Conservation (phyloP, 208 protist genomes). For the Leishmania lainsoni region DNA sequence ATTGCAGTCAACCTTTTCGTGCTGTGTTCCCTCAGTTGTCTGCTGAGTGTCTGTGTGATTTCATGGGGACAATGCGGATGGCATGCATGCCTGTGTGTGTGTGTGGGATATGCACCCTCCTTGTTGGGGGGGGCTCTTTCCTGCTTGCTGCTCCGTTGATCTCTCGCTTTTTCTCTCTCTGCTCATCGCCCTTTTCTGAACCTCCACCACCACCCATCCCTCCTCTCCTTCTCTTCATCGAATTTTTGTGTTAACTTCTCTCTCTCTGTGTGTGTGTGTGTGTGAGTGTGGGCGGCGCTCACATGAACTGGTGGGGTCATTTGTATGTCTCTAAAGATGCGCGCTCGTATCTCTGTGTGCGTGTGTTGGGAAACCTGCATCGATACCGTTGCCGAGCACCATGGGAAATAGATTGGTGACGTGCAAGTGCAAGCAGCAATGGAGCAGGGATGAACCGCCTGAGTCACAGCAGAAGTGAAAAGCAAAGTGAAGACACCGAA, state of each 20-base stretch:
- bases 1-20: not conserved
- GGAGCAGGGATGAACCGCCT: not conserved
- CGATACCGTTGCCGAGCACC: not conserved
- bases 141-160: not conserved
- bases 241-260: not conserved
- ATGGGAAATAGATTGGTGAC: conserved; percentile 2
- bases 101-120: not conserved
- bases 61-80: not conserved
- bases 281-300: not conserved
- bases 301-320: not conserved
- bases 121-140: not conserved
- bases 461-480: not conserved
- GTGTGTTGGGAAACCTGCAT: not conserved
- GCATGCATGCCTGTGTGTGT: not conserved
- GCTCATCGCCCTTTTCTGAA: not conserved
- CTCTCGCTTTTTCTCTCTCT: not conserved
- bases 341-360: not conserved
- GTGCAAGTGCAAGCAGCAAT: not conserved
- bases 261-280: not conserved
- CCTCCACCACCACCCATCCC: not conserved
- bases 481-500: not conserved
- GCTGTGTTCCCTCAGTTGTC: not conserved
- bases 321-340: not conserved
- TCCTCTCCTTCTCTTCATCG: not conserved
- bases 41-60: not conserved